Evolutionary conservation across 345 rosid genomes (phyloP).

Genomic region (Erucastrum elatum): DNA sequence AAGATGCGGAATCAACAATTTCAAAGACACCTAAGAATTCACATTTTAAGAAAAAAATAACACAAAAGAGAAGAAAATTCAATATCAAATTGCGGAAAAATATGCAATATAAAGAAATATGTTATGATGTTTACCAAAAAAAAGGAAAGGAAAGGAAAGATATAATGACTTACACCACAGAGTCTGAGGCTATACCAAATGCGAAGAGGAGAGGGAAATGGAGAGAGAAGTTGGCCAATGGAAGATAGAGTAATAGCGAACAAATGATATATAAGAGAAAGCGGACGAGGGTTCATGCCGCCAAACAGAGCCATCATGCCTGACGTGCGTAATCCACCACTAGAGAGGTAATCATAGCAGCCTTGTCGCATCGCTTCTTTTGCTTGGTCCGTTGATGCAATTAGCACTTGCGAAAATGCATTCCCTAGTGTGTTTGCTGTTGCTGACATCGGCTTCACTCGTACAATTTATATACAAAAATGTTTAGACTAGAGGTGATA

Average conservation of each 20-base stretch:
- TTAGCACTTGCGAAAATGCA: conserved; percentile 34
- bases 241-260: conserved; percentile 24
- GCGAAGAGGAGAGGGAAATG: conserved; percentile 40
- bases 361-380: conserved; percentile 42
- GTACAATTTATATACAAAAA: background rate
- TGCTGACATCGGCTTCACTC: conserved; percentile 12
- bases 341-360: conserved; percentile 34
- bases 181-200: conserved; percentile 39
- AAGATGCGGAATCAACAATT: conserved; percentile 47
- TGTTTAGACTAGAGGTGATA: background rate
- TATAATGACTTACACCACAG: conserved; percentile 28
- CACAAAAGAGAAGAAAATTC: background rate
- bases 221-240: conserved; percentile 30
- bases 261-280: conserved; percentile 38
- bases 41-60: background rate
- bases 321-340: conserved; percentile 31
- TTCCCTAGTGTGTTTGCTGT: conserved; percentile 33
- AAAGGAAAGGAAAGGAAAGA: background rate
- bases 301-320: conserved; percentile 25
- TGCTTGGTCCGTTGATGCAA: conserved; percentile 33
- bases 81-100: background rate
- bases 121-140: too few relatives aligned
- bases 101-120: too few relatives aligned
- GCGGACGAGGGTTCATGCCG: conserved; percentile 37
- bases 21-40: conserved; percentile 35